Conservation (phyloP, 2,329 filamentous ascomycete species). For the Fusarium transvaalense region DNA sequence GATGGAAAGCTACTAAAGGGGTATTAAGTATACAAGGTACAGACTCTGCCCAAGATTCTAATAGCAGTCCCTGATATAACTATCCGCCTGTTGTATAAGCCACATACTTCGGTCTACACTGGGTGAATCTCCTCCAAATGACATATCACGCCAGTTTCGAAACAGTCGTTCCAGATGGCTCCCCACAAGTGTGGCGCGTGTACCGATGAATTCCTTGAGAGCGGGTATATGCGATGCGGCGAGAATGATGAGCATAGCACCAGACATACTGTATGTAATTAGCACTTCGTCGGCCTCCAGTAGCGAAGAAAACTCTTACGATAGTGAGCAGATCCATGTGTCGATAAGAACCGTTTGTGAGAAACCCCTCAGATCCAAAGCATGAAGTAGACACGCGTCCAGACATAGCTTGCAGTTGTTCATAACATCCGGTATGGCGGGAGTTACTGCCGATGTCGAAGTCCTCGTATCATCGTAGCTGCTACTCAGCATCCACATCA, state of each 20-base stretch:
- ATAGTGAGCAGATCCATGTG: slow-evolving; percentile 67
- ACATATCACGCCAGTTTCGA: slow-evolving; percentile 57
- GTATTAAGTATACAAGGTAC: neutral
- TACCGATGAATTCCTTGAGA: slow-evolving; percentile 55
- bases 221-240: slow-evolving; percentile 58
- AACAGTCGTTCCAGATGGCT: slow-evolving; percentile 58
- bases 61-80: slow-evolving; percentile 55
- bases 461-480: slow-evolving; percentile 44
- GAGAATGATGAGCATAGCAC: slow-evolving; percentile 62
- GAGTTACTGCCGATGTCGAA: slow-evolving; percentile 40
- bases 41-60: neutral
- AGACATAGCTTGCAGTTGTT: slow-evolving; percentile 60
- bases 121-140: slow-evolving; percentile 57
- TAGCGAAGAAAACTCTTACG: slow-evolving; percentile 53
- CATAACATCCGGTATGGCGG: slow-evolving; percentile 52
- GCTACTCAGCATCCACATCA: slow-evolving; percentile 63
- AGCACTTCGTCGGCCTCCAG: rapidly evolving
- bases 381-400: slow-evolving; percentile 62
- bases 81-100: slow-evolving; percentile 60
- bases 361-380: slow-evolving; percentile 61
- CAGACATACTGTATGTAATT: slow-evolving; percentile 57
- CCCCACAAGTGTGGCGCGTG: slow-evolving; percentile 56
- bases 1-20: too few species aligned
- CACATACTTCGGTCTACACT: slow-evolving; percentile 62
- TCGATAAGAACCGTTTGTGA: slow-evolving; percentile 65